A percentile compares a stretch with the other conserved stretches of the same genome.
phyloP scores from a whole-genome alignment of 306 rosid species.

The Malus asiatica region DNA sequence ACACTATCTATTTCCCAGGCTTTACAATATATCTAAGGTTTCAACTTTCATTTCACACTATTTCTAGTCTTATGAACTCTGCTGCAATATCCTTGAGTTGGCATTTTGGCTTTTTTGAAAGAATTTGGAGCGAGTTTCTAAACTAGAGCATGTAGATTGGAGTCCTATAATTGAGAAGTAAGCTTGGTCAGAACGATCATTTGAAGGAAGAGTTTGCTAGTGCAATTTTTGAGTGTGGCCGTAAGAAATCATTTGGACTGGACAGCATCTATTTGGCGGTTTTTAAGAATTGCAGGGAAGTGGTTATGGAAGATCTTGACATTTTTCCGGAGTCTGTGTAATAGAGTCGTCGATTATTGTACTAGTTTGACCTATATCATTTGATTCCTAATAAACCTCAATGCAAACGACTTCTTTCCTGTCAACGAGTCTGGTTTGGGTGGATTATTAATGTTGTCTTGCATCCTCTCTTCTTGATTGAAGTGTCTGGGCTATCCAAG shows the following conservation, averaged over 20 bases:
- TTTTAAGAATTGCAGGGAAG: background rate
- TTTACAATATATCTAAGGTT: too few relatives aligned
- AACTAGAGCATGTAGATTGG: background rate
- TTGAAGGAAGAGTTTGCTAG: background rate
- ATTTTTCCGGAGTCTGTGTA: background rate
- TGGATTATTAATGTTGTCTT: background rate
- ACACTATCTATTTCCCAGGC: background rate
- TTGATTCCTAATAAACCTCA: background rate
- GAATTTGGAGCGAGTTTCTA: background rate
- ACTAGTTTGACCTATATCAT: background rate
- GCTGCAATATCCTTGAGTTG: background rate
- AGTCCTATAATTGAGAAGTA: background rate
- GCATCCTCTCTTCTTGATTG: background rate
- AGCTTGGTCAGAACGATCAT: background rate
- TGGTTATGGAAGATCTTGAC: background rate
- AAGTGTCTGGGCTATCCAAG: background rate
- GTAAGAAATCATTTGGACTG: background rate
- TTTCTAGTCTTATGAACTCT: background rate
- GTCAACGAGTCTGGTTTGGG: background rate
- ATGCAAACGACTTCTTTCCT: background rate
- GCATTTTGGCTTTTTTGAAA: background rate
- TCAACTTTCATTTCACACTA: too few relatives aligned
- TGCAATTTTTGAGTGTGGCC: background rate
- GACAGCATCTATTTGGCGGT: background rate
- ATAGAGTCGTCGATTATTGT: background rate